Evolutionary conservation across 202 grass and related monocot species (phyloP).

Genomic region (Miscanthus sacchariflorus): DNA sequence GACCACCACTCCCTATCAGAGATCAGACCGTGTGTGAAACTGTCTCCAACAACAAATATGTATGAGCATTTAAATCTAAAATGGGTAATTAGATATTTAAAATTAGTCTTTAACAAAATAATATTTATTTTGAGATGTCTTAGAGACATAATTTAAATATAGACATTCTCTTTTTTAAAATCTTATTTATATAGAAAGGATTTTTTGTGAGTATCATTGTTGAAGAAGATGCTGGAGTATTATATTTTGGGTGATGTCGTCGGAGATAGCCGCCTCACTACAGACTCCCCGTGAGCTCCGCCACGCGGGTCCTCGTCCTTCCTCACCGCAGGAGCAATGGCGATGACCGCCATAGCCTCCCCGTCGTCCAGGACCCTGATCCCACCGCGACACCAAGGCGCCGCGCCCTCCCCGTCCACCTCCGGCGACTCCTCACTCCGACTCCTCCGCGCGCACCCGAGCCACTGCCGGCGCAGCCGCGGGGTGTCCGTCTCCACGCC

Average conservation of each 20-base stretch:
- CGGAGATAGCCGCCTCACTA: neutral
- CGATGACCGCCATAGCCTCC: constrained; percentile 55
- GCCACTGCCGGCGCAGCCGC: constrained; percentile 20
- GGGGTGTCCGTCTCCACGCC: constrained; percentile 37
- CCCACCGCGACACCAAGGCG: constrained; percentile 18
- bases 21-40: constrained; percentile 31
- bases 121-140: too few relatives aligned
- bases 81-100: too few relatives aligned
- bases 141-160: too few relatives aligned
- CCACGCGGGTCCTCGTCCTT: constrained; percentile 16
- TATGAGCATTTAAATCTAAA: too few relatives aligned
- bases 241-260: too few relatives aligned
- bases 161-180: too few relatives aligned
- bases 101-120: too few relatives aligned
- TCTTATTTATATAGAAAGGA: too few relatives aligned
- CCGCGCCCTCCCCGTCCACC: constrained; percentile 42
- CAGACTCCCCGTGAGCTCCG: constrained; percentile 45
- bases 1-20: constrained; percentile 24
- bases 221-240: too few relatives aligned
- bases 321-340: constrained; percentile 46
- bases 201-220: too few relatives aligned
- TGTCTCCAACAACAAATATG: too few relatives aligned
- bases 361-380: constrained; percentile 40
- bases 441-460: constrained; percentile 32
- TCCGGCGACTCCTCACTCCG: constrained; percentile 41